Evolutionary conservation across 202 grass and related monocot species (phyloP), one percentile per base, ranked within the genome.

Genomic region (Panicum hallii): DNA sequence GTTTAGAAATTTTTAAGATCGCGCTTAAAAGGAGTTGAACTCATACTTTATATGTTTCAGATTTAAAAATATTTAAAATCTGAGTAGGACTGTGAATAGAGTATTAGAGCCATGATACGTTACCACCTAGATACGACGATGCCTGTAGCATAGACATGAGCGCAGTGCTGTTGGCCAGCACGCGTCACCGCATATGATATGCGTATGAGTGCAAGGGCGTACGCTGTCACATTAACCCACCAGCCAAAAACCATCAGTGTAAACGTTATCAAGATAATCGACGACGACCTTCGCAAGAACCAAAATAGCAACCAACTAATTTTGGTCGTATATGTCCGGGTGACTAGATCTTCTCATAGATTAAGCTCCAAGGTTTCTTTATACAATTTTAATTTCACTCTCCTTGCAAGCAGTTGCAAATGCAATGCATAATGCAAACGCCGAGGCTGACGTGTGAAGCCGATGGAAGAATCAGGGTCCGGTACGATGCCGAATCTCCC

Each of bases 271-370:
- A 30, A 19, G 26, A 6, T 22, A 49, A 26, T 48, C 10, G 43
- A 66, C 10, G 30, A 53, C 28, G 38, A 30, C 17, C 50, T 23
- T 34, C 81, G 43, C 58, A 74, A 81, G 19, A 74, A 57, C 47
- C 38, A 87, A 67, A 81, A 58, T 56, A 48, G 48, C 47, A 66
- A 74, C 77, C 77, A 40, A 80, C 22, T 40, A 46, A 65, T 5
- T 53, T 56, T 47, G 84, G 40, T 46, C 23, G 47, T 67, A 38
- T 46, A 11, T 34, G 34, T 7, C 57, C 20, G 10, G 48, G 30
- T 80, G 63, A 80, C 58, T 74, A 11, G 16, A 65, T 52, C 56
- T 42, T 49, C 47, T 1, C 26, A 22, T 81, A 70, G 63, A 67
- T 26, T 65, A 64, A 72, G 46, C 4, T 57, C 15, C 56, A 73